Evolutionary conservation across 2,329 filamentous ascomycete genomes (phyloP).

Genomic region (Xylariaceae sp.): DNA sequence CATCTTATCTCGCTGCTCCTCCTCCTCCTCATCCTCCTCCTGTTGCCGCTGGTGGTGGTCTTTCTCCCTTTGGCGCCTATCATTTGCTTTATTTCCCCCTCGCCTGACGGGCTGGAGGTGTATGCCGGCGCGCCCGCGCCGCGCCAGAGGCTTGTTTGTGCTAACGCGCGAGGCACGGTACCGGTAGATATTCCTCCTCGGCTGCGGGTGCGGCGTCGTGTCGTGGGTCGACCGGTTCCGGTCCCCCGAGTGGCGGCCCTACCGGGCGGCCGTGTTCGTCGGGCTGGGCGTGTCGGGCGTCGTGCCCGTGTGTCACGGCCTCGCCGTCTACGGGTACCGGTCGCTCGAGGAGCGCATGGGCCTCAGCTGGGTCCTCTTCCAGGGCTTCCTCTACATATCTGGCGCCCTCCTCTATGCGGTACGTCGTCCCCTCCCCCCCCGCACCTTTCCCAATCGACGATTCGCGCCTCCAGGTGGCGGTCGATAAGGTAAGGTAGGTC

Average conservation of each 20-base stretch:
- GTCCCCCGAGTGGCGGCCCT: conserved; percentile 74
- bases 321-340: conserved; percentile 57
- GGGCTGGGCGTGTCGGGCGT: conserved; percentile 77
- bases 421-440: conserved; percentile 29
- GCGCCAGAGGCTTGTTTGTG: no score
- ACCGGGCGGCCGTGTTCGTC: conserved; percentile 84
- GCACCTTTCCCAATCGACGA: no score
- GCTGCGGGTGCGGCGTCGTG: conserved; percentile 65
- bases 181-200: conserved; percentile 68
- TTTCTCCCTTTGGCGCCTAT: no score
- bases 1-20: neutral
- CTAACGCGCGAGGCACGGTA: no score
- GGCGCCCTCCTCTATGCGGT: conserved; percentile 84
- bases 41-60: no score
- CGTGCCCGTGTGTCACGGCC: conserved; percentile 73
- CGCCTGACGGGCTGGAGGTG: no score
- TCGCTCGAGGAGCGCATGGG: conserved; percentile 68
- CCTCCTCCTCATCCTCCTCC: no score
- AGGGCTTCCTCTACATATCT: conserved; percentile 77
- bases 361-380: conserved; percentile 68
- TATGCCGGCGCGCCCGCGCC: no score
- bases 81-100: no score
- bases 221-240: conserved; percentile 78
- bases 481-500: no score
- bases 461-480: no score